Percentiles rank a stretch among this genome's conserved stretches.
Conservation (phyloP, 768 basidiomycete species). For the Collybia sordida region DNA sequence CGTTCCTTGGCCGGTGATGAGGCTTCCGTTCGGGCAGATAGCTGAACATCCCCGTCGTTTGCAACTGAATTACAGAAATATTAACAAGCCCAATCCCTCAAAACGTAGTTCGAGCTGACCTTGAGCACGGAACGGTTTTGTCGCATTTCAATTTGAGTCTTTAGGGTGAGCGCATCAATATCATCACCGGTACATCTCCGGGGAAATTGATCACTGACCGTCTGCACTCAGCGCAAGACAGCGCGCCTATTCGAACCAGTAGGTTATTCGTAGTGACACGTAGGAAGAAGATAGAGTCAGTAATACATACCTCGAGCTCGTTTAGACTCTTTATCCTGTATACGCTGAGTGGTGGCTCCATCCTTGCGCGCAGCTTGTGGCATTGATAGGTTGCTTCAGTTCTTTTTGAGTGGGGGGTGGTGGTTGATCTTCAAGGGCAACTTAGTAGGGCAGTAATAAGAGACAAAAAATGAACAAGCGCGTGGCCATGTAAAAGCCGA, state of each 20-base stretch:
- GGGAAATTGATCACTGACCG: constrained; percentile 35
- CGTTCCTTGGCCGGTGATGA: constrained; percentile 77
- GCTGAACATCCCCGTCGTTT: constrained; percentile 74
- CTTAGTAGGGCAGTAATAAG: background rate
- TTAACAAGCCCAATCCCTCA: background rate
- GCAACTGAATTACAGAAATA: constrained; percentile 35
- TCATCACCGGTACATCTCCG: background rate
- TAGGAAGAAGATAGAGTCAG: background rate
- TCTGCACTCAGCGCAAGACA: constrained; percentile 65
- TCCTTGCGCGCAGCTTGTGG: constrained; percentile 45
- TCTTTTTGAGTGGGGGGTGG: background rate
- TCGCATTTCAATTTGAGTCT: constrained; percentile 76
- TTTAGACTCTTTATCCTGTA: constrained; percentile 67
- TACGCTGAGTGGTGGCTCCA: constrained; percentile 38
- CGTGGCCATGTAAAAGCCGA: background rate
- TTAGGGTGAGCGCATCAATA: constrained; percentile 1
- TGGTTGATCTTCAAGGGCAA: background rate
- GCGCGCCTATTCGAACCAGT: constrained; percentile 32
- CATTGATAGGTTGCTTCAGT: constrained; percentile 27
- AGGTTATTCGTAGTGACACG: background rate
- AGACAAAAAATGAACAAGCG: background rate
- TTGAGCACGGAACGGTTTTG: constrained; percentile 63
- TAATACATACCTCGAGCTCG: constrained; percentile 49
- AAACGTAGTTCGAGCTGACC: constrained; percentile 23
- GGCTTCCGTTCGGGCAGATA: constrained; percentile 77